Percentiles rank a stretch among this genome's conserved stretches.
Conservation (phyloP, 352 stramenopile species). For the Phytopythium delawarense region DNA sequence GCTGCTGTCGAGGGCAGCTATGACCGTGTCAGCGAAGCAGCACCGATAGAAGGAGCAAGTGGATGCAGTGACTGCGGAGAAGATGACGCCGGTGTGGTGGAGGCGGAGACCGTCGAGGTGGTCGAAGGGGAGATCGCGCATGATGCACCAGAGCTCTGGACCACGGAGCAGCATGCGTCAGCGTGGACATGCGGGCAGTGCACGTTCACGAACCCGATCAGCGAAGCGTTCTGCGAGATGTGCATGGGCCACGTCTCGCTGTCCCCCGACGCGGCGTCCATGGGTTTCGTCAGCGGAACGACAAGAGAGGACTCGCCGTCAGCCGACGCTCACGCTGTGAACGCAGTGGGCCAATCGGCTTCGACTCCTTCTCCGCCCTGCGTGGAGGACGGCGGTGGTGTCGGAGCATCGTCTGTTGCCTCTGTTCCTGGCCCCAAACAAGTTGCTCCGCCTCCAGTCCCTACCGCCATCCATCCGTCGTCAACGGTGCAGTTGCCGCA, state of each 20-base stretch:
- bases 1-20: background rate
- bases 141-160: background rate
- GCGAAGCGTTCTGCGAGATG: slow-evolving; percentile 58
- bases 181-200: slow-evolving; percentile 54
- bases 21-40: background rate
- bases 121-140: slow-evolving; percentile 16
- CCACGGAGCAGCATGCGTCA: background rate
- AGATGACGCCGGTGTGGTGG: slow-evolving; percentile 14
- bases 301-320: background rate
- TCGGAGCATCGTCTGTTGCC: background rate
- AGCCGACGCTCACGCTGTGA: background rate
- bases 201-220: slow-evolving; percentile 53
- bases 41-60: background rate
- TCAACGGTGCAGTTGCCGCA: background rate
- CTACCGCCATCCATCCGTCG: background rate
- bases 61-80: background rate
- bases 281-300: background rate
- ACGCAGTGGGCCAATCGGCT: background rate
- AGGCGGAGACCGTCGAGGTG: slow-evolving; percentile 38
- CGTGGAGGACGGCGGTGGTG: background rate
- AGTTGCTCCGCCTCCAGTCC: background rate
- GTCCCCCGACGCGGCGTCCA: slow-evolving; percentile 12
- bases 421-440: background rate
- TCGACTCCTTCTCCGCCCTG: background rate
- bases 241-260: slow-evolving; percentile 53